These are phyloP conservation scores for Vachellia pachyceras DNA, from an alignment of 306 rosid species.

Conservation along the genomic window DNA sequence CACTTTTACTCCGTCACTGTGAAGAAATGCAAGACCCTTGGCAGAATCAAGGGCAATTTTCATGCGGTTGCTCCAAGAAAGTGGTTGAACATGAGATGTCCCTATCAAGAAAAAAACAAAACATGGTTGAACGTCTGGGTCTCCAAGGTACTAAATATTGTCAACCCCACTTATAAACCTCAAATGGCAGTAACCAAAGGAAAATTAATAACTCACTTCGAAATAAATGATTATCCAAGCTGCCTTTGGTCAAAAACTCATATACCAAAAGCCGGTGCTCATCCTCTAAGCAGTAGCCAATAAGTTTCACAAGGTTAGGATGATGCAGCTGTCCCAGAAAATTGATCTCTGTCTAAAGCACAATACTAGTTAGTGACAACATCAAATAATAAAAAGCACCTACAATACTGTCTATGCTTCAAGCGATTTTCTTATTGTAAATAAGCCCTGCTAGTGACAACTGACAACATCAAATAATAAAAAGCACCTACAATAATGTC, in stretches of 20 bases:
- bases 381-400: background rate
- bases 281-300: slow-evolving; percentile 97
- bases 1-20: slow-evolving; percentile 91
- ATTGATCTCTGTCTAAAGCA: slow-evolving; percentile 83
- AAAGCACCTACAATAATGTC: slow-evolving; percentile 25
- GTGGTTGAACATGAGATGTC: slow-evolving; percentile 84
- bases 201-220: slow-evolving; percentile 71
- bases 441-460: slow-evolving; percentile 8
- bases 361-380: slow-evolving; percentile 38
- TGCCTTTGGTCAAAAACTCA: slow-evolving; percentile 83
- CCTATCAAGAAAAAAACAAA: slow-evolving; percentile 57
- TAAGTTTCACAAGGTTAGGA: slow-evolving; percentile 87
- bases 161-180: slow-evolving; percentile 11
- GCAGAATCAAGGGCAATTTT: slow-evolving; percentile 93
- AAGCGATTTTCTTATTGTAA: slow-evolving; percentile 11
- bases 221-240: slow-evolving; percentile 94
- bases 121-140: slow-evolving; percentile 20
- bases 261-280: slow-evolving; percentile 94
- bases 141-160: slow-evolving; percentile 11
- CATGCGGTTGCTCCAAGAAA: slow-evolving; percentile 86
- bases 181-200: slow-evolving; percentile 22
- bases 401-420: slow-evolving; percentile 23
- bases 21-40: slow-evolving; percentile 93
- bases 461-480: slow-evolving; percentile 6
- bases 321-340: slow-evolving; percentile 92